These are phyloP conservation scores for Beauveria sp. DNA, from an alignment of 2,329 filamentous ascomycete genomes.

Conservation along the genomic window DNA sequence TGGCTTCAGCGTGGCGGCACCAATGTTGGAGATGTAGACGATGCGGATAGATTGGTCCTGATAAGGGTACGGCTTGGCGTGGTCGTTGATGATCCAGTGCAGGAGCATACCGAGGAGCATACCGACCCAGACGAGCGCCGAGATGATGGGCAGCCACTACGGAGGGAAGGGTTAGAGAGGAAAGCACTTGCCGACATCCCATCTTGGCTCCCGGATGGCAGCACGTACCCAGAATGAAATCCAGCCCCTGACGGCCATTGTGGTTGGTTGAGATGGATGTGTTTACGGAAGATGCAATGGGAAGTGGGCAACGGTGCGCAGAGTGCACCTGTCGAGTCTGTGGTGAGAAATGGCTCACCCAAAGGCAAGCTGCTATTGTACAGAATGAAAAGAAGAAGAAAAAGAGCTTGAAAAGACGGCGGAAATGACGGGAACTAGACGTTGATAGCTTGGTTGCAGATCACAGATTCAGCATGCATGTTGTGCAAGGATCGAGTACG, in stretches of 20 bases:
- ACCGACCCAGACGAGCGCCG: conserved; percentile 55
- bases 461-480: background rate
- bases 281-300: too few species aligned
- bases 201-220: background rate
- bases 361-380: background rate
- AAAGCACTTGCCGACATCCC: background rate
- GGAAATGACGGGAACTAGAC: background rate
- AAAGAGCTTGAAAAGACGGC: background rate
- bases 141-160: conserved; percentile 61
- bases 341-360: background rate
- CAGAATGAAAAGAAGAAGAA: background rate
- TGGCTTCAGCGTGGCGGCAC: conserved; percentile 57
- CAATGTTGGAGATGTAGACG: conserved; percentile 66
- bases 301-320: background rate
- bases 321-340: background rate
- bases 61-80: conserved; percentile 49
- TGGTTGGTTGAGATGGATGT: background rate
- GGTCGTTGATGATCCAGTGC: conserved; percentile 54
- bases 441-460: background rate
- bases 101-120: conserved; percentile 64
- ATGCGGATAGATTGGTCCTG: conserved; percentile 54
- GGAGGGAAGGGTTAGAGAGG: background rate
- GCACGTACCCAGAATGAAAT: conserved; percentile 33
- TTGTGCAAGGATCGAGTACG: too few species aligned
- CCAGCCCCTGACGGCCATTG: conserved; percentile 24